These are phyloP conservation scores for Ocimum tenuiflorum DNA, from an alignment of 257 asterid species.

Conservation along the genomic window DNA sequence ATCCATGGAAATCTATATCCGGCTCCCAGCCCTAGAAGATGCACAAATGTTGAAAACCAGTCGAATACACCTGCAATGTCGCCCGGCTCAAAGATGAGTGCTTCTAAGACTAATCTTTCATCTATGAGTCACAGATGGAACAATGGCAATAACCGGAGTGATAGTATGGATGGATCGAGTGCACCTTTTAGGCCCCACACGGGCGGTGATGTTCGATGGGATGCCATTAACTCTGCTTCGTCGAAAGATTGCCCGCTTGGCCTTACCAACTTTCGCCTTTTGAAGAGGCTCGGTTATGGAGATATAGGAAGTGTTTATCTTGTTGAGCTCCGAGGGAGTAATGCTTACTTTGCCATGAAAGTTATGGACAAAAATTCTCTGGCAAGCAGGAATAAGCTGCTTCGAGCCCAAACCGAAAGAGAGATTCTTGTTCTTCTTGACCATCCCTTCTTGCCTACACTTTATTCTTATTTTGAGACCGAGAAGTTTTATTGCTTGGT, in stretches of 20 bases:
- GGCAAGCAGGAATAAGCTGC: conserved; percentile 71
- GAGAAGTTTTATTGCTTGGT: conserved; percentile 82
- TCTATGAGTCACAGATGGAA: conserved; percentile 28
- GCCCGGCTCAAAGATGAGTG: conserved; percentile 20
- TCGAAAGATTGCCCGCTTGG: conserved; percentile 61
- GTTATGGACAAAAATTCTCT: conserved; percentile 89
- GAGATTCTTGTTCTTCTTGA: conserved; percentile 88
- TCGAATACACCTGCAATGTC: conserved; percentile 13
- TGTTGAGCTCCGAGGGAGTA: conserved; percentile 66
- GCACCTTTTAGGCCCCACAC: conserved; percentile 74
- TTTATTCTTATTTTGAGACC: conserved; percentile 77
- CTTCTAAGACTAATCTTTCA: conserved; percentile 17
- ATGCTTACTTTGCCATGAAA: conserved; percentile 81
- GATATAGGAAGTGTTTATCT: conserved; percentile 94
- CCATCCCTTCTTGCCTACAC: conserved; percentile 83
- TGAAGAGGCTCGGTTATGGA: conserved; percentile 86
- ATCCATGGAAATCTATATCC: conserved; percentile 14
- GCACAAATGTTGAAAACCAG: conserved; percentile 9
- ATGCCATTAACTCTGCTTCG: conserved; percentile 49
- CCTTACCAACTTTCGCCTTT: conserved; percentile 56
- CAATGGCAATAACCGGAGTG: conserved; percentile 42
- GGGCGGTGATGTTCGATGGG: conserved; percentile 95
- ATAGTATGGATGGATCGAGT: conserved; percentile 52
- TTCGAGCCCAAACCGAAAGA: conserved; percentile 79
- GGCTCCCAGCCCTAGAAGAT: conserved; percentile 23